Conservation (phyloP, 768 basidiomycete genomes). For the Pulveroboletus ravenelii region DNA sequence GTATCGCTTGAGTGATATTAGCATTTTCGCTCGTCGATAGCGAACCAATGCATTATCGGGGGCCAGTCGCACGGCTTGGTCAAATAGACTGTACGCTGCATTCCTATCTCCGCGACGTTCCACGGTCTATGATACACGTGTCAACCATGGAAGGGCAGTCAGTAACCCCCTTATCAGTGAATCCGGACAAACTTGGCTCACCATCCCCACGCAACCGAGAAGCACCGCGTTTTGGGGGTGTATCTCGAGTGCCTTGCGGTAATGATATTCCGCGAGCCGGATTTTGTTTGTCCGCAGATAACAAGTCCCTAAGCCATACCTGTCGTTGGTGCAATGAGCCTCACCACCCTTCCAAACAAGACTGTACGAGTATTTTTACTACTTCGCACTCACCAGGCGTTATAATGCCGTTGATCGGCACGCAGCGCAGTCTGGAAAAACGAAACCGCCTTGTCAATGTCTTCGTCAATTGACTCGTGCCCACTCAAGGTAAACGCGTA, state of each 20-base stretch:
- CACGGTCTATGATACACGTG: conserved; percentile 57
- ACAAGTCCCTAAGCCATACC: conserved; percentile 98
- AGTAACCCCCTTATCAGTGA: conserved; percentile 17
- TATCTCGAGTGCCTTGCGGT: conserved; percentile 85
- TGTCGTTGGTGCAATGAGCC: conserved; percentile 37
- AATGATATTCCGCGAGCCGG: conserved; percentile 94
- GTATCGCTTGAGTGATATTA: conserved; percentile 80
- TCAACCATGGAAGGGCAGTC: conserved; percentile 7
- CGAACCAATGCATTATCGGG: conserved; percentile 91
- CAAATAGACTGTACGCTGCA: conserved; percentile 73
- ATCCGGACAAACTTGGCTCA: conserved; percentile 42
- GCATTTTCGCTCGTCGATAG: conserved; percentile 89
- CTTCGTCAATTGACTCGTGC: conserved; percentile 95
- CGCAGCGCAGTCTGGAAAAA: conserved; percentile 92
- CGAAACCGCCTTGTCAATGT: conserved; percentile 84
- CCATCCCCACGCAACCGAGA: conserved; percentile 93
- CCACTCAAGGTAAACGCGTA: conserved; percentile 97
- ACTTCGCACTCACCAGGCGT: conserved; percentile 78
- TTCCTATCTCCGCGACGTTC: conserved; percentile 79
- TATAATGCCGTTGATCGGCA: conserved; percentile 91
- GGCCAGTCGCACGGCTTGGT: conserved; percentile 71
- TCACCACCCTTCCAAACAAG: not conserved
- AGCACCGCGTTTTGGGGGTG: conserved; percentile 95
- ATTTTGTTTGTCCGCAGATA: conserved; percentile 93
- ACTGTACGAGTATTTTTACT: not conserved